A percentile compares a stretch with the other conserved stretches of the same genome.
These are phyloP conservation scores for Cyclotella cryptica DNA, from an alignment of 108 stramenopile genomes.

Conservation along the genomic window DNA sequence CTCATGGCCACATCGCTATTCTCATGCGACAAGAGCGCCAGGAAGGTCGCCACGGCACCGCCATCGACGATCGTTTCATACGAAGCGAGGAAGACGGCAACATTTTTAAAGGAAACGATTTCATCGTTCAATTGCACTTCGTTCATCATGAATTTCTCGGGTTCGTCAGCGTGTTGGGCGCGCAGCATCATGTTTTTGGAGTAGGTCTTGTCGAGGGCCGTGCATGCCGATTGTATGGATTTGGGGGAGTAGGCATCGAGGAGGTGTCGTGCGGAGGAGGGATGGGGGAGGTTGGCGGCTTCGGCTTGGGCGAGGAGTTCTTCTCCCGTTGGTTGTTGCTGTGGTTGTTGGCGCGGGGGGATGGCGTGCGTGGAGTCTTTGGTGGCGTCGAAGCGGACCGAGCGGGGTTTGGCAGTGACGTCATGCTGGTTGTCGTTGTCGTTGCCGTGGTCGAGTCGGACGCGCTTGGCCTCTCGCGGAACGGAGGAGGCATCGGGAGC, in stretches of 20 bases:
- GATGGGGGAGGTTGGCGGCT: slow-evolving; percentile 20
- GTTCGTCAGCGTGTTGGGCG: slow-evolving; percentile 54
- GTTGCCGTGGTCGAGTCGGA: slow-evolving; percentile 14
- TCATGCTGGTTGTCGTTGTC: background rate
- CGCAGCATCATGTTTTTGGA: slow-evolving; percentile 62
- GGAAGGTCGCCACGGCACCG: slow-evolving; percentile 39
- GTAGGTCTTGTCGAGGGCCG: slow-evolving; percentile 46
- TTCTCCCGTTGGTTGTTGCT: slow-evolving; percentile 7
- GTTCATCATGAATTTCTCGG: slow-evolving; percentile 71
- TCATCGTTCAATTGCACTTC: slow-evolving; percentile 81
- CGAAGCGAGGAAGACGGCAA: slow-evolving; percentile 56
- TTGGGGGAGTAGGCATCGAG: slow-evolving; percentile 57
- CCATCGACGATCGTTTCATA: slow-evolving; percentile 44
- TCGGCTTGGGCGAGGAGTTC: slow-evolving; percentile 75
- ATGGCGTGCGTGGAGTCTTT: slow-evolving; percentile 63
- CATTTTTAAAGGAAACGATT: slow-evolving; percentile 49
- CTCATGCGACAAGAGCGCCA: slow-evolving; percentile 63
- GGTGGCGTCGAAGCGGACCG: slow-evolving; percentile 53
- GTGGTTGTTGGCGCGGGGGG: slow-evolving; percentile 24
- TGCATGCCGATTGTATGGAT: slow-evolving; percentile 56
- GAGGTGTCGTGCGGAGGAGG: slow-evolving; percentile 15
- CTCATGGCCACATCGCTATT: slow-evolving; percentile 69
- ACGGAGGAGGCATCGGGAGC: background rate
- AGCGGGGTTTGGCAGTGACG: background rate
- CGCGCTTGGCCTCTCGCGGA: slow-evolving; percentile 18